Percentiles rank a stretch among this genome's conserved stretches.
phyloP scores from a whole-genome alignment of 2,329 filamentous ascomycete genomes.

The Beauveria australis region DNA sequence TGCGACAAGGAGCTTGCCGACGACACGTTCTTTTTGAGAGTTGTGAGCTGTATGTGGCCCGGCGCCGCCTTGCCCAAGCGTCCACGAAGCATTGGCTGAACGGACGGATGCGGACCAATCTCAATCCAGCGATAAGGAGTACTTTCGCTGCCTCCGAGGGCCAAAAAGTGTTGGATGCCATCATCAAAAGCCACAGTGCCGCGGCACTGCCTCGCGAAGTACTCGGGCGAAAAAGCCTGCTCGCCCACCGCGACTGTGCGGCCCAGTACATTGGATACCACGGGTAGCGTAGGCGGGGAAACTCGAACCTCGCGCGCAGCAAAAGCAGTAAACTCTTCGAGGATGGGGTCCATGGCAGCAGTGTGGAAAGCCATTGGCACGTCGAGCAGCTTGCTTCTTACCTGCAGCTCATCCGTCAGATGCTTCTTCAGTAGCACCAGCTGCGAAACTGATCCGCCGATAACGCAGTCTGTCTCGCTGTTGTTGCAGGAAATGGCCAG shows the following conservation, averaged over 20 bases:
- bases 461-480: constrained; percentile 21
- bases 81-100: not conserved
- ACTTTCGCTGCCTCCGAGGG: not conserved
- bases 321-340: constrained; percentile 12
- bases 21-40: not conserved
- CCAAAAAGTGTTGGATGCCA: not conserved
- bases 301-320: not conserved
- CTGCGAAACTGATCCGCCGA: constrained; percentile 18
- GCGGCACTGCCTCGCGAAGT: not conserved
- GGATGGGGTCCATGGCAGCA: constrained; percentile 19
- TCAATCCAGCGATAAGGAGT: not conserved
- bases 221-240: not conserved
- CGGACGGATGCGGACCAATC: not conserved
- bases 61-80: not conserved
- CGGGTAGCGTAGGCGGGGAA: not conserved
- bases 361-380: constrained; percentile 24
- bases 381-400: constrained; percentile 20
- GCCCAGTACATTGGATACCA: constrained; percentile 16
- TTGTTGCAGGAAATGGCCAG: constrained; percentile 24
- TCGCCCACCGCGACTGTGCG: not conserved
- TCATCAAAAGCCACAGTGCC: not conserved
- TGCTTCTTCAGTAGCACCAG: constrained; percentile 8
- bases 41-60: not conserved
- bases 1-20: not conserved
- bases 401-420: constrained; percentile 14